These are phyloP conservation scores for Austroboletus eburneus DNA, from an alignment of 768 basidiomycete species.

Conservation along the genomic window DNA sequence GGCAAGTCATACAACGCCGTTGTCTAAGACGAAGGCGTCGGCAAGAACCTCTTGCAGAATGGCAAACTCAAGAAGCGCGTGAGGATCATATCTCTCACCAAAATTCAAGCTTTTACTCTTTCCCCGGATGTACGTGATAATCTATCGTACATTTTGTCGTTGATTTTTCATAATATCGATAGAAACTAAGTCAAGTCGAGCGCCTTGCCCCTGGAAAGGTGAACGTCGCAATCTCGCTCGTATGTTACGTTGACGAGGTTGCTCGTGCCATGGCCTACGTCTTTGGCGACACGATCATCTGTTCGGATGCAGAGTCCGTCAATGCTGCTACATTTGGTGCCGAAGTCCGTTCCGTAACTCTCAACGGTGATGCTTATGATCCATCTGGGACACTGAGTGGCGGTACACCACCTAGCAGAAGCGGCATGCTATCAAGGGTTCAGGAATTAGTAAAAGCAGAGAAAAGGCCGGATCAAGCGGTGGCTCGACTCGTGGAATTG, in stretches of 20 bases:
- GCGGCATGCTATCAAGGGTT: slow-evolving; percentile 73
- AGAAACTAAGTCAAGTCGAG: slow-evolving; percentile 78
- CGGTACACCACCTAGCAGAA: slow-evolving; percentile 76
- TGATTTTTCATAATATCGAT: no score
- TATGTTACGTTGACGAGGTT: slow-evolving; percentile 79
- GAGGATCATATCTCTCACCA: slow-evolving; percentile 91
- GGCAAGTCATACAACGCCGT: slow-evolving; percentile 90
- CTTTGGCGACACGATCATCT: slow-evolving; percentile 90
- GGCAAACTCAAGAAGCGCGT: slow-evolving; percentile 80
- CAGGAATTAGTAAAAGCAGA: slow-evolving; percentile 78
- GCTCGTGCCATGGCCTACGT: slow-evolving; percentile 89
- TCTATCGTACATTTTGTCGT: background rate
- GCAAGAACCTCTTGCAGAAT: slow-evolving; percentile 77
- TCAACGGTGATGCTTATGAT: slow-evolving; percentile 95
- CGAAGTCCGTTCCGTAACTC: slow-evolving; percentile 78
- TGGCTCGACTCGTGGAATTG: slow-evolving; percentile 42
- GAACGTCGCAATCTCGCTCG: slow-evolving; percentile 80
- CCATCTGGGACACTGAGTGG: slow-evolving; percentile 92
- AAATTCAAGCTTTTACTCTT: slow-evolving; percentile 67
- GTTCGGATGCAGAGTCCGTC: slow-evolving; percentile 82
- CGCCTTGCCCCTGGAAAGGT: slow-evolving; percentile 76
- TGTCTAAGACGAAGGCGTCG: slow-evolving; percentile 85
- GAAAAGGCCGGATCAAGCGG: slow-evolving; percentile 48
- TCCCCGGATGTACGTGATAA: slow-evolving; percentile 47
- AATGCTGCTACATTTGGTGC: slow-evolving; percentile 80